Percentiles rank a stretch among this genome's conserved stretches.
Conservation (phyloP, 768 basidiomycete genomes). For the Tremella fuciformis region DNA sequence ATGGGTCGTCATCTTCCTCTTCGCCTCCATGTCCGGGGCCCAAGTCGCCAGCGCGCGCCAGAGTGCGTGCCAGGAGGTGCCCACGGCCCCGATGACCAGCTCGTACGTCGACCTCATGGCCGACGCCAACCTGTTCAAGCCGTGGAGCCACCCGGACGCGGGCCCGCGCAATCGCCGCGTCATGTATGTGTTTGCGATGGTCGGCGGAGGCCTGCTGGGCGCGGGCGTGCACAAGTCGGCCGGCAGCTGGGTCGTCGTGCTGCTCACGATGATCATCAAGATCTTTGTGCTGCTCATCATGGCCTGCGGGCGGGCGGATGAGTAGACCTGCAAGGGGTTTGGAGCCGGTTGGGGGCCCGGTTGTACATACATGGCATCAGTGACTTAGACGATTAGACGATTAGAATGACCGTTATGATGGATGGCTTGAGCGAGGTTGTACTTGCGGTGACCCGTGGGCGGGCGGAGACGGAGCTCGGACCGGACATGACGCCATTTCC, state of each 20-base stretch:
- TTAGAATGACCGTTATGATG: no score
- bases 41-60: slow-evolving; percentile 43
- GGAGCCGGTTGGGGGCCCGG: no score
- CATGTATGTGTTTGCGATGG: slow-evolving; percentile 37
- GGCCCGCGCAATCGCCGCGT: slow-evolving; percentile 34
- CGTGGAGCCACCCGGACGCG: slow-evolving; percentile 19
- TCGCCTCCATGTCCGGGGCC: slow-evolving; percentile 41
- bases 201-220: slow-evolving; percentile 36
- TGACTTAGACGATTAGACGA: no score
- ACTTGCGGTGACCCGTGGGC: no score
- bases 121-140: slow-evolving; percentile 33
- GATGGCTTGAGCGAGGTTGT: no score
- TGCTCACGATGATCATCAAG: slow-evolving; percentile 33
- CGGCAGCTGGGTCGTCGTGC: slow-evolving; percentile 38
- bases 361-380: no score
- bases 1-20: slow-evolving; percentile 31
- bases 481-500: no score
- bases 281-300: slow-evolving; percentile 21
- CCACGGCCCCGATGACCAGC: slow-evolving; percentile 43
- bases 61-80: slow-evolving; percentile 30
- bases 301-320: slow-evolving; percentile 16
- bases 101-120: slow-evolving; percentile 38
- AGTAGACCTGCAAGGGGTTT: no score
- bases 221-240: slow-evolving; percentile 34
- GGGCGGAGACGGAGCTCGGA: no score